Base-by-base conservation (phyloP, 2,329 filamentous ascomycete species). In the Chrysoporthe puriensis region DNA sequence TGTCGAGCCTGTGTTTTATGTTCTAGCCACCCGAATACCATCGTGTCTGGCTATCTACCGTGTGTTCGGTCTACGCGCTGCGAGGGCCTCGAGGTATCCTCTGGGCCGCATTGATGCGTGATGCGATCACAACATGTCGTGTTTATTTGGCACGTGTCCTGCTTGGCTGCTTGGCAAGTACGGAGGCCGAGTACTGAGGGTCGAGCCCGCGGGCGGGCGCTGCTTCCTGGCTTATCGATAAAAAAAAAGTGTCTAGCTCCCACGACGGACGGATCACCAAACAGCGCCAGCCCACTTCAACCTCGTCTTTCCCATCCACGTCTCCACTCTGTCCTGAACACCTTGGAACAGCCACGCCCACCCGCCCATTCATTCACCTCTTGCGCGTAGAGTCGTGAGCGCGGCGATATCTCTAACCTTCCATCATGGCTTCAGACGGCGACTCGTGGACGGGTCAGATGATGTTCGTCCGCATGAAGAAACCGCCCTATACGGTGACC, bases 151-250 rank as follows among this genome's bases (percentile, higher is more conserved):
- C n/a, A 48, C n/a, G n/a, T 50, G n/a, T 21, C n/a, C 8, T 48
- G 26, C 26, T 26, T 26, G 26, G 26, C 26, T 26, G 26, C 26
- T 26, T 18, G 21, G 46, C 46, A 48, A 18, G n/a, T 21, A 26
- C 46, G 18, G 7, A 52, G 9, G 26, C 2, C 13, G 50, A 52
- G 14, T 4, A 52, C 18, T 34, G 26, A 34, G 21, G 50, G 13
- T 54, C 50, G 21, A 34, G 26, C 11, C 26, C 40, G 11, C 57
- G 57, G 21, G 59, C 43, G 43, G 40, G 59, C 43, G 43, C 7
- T 48, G 5, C 42, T 46, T 46, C 42, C 21, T 21, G n/a, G 13
- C 43, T 66, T 70, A 70, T 70, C 68, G 68, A 70, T 70, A 70
- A 70, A 66, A 70, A 63, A 68, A 63, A 48, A 59, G 52, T 48